phyloP scores from a whole-genome alignment of 805 yeast genomes.

The Candida alai region DNA sequence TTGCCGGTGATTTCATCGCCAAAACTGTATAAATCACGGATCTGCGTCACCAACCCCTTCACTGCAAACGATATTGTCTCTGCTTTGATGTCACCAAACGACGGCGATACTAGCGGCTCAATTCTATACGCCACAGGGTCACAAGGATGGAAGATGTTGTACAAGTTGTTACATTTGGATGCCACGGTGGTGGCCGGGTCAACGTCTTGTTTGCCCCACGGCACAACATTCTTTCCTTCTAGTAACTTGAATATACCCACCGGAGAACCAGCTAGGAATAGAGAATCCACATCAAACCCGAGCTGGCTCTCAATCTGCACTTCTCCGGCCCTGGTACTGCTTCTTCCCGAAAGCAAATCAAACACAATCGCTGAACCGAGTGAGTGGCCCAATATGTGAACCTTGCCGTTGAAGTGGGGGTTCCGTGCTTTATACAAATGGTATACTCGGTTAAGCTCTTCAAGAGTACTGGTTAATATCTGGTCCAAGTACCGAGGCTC shows the following conservation, averaged over 20 bases:
- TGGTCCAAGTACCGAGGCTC: slow-evolving; percentile 64
- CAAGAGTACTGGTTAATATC: slow-evolving; percentile 59
- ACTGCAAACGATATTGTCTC: slow-evolving; percentile 54
- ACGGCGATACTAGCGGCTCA: slow-evolving; percentile 71
- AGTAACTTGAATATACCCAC: slow-evolving; percentile 81
- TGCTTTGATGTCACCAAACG: slow-evolving; percentile 49
- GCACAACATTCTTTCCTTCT: slow-evolving; percentile 53
- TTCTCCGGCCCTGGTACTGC: slow-evolving; percentile 13
- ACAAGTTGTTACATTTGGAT: slow-evolving; percentile 64
- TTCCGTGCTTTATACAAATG: slow-evolving; percentile 54
- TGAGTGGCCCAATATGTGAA: slow-evolving; percentile 87
- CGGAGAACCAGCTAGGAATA: slow-evolving; percentile 87
- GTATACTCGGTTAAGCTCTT: slow-evolving; percentile 62
- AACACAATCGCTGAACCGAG: slow-evolving; percentile 83
- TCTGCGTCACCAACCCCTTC: slow-evolving; percentile 49
- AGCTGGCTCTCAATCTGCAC: slow-evolving; percentile 35
- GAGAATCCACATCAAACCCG: slow-evolving; percentile 67
- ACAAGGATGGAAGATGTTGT: slow-evolving; percentile 83
- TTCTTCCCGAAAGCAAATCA: slow-evolving; percentile 62
- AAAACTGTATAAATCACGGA: slow-evolving; percentile 37
- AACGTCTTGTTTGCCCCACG: neutral
- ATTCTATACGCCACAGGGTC: slow-evolving; percentile 89
- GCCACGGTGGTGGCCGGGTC: slow-evolving; percentile 13
- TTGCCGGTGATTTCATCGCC: slow-evolving; percentile 37
- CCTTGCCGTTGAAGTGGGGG: slow-evolving; percentile 74